These are phyloP conservation scores for Solidago caesia DNA, from an alignment of 129 eudicot genomes.

Conservation along the genomic window DNA sequence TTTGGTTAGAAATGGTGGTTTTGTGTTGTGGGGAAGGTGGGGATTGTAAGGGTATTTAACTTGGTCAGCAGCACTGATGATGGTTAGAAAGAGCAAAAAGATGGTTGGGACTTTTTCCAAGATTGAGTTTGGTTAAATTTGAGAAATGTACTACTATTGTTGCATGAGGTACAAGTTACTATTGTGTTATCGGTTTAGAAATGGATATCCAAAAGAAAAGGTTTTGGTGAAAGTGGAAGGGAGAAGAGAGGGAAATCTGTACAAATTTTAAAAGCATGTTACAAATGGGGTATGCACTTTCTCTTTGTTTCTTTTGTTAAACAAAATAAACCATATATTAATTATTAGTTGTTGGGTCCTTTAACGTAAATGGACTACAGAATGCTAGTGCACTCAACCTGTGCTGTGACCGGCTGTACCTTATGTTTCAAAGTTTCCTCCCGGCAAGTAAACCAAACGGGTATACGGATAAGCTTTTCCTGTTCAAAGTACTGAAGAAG, in stretches of 20 bases:
- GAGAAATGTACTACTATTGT: constrained; percentile 21
- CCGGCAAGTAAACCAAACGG: background rate
- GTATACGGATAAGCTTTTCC: too few species aligned
- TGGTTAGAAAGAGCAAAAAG: constrained; percentile 9
- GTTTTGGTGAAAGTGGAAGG: constrained; percentile 30
- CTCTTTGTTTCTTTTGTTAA: background rate
- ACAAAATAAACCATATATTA: background rate
- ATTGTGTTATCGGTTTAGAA: constrained; percentile 4
- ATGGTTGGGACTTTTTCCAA: constrained; percentile 6
- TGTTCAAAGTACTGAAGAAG: too few species aligned
- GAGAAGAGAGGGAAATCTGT: constrained; percentile 39
- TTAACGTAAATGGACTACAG: constrained; percentile 10
- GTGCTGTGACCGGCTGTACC: constrained; percentile 18
- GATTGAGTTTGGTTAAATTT: background rate
- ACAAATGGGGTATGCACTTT: constrained; percentile 9
- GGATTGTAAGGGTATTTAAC: constrained; percentile 29
- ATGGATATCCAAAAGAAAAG: constrained; percentile 9
- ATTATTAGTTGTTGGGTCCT: constrained; percentile 35
- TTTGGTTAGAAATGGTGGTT: constrained; percentile 26
- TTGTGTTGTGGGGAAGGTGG: constrained; percentile 38
- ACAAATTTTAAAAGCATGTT: constrained; percentile 36
- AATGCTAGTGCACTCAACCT: constrained; percentile 1
- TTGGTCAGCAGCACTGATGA: constrained; percentile 39
- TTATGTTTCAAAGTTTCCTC: constrained; percentile 10
- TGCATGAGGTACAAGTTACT: constrained; percentile 14